These are phyloP conservation scores for Ceratobasidium papillatum DNA, from an alignment of 1,284 basidiomycete genomes.

Conservation along the genomic window DNA sequence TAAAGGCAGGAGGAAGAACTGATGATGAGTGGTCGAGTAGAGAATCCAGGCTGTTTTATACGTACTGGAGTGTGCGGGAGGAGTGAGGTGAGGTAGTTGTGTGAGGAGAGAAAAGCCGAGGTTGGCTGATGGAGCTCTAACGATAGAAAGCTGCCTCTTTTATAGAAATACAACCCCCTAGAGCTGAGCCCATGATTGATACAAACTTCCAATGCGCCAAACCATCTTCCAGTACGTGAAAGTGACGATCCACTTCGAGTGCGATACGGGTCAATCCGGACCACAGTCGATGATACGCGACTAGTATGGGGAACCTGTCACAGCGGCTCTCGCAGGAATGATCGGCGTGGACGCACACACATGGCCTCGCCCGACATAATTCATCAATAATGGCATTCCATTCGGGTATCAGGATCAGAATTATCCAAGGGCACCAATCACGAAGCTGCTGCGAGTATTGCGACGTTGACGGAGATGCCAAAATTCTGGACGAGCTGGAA, in stretches of 20 bases:
- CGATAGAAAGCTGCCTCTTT: background rate
- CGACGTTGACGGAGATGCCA: slow-evolving; percentile 9
- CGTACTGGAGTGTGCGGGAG: background rate
- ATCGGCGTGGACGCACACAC: background rate
- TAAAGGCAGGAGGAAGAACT: background rate
- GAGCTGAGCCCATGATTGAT: background rate
- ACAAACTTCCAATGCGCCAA: background rate
- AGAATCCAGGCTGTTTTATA: background rate
- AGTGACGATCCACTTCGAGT: slow-evolving; percentile 6
- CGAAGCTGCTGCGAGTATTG: background rate
- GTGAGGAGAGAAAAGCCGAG: slow-evolving; percentile 5
- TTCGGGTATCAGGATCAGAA: slow-evolving; percentile 1
- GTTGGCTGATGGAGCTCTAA: slow-evolving; percentile 21
- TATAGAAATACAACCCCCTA: background rate
- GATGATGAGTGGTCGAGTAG: background rate
- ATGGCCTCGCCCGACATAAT: slow-evolving; percentile 17
- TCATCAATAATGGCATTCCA: background rate
- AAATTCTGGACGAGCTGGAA: slow-evolving; percentile 7
- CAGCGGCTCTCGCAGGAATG: slow-evolving; percentile 9
- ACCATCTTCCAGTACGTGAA: background rate
- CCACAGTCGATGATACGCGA: slow-evolving; percentile 23
- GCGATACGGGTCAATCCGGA: slow-evolving; percentile 26
- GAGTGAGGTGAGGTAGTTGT: slow-evolving; percentile 14
- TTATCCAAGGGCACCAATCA: slow-evolving; percentile 16
- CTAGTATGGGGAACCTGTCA: slow-evolving; percentile 17